Base-by-base conservation (phyloP, 2,329 filamentous ascomycete species). In the Penicillium olsonii region DNA sequence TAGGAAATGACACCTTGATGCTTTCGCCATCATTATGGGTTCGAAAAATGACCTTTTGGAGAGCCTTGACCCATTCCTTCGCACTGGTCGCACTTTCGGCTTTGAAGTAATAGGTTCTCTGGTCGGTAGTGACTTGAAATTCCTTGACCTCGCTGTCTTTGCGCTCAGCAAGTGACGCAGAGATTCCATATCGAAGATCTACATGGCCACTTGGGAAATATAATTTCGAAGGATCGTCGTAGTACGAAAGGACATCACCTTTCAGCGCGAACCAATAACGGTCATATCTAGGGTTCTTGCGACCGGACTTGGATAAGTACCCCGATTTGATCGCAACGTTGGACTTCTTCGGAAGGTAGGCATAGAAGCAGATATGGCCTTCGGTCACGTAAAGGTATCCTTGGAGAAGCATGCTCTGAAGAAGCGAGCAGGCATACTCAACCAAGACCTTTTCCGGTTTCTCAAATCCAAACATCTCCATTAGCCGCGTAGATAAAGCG, bases 1-100 rank as follows among this genome's bases (percentile, higher is more conserved):
- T 88, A 0, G 92, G 92, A 22, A 97, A 74, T 1, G 89, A 94
- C 47, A 97, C 95, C 75, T 97, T 97, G 68, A 99, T 90, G 65
- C 92, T 96, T 66, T 96, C 92, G 9, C 94, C 92, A 55, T 96
- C 92, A 64, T 97, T 97, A 72, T 95, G 92, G 10, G 91, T 92
- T 42, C 92, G 83, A 66, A 97, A 97, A 49, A 97, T 96, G 60
- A 96, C 92, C 52, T 94, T 88, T 66, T 96, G 92, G 20, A 99
- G 77, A 45, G 88, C 85, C 71, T 94, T 94, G 38, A 96, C 92
- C 94, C 94, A 99, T 75, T 97, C 94, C 68, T 90, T 94, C 10
- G 94, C 94, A 66, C 89, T 96, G 4, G 85, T 81, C 1, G 83
- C 79, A 66, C 90, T 96, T 67, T 99, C 94, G 31, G 92, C 94